Evolutionary conservation across 2,329 filamentous ascomycete genomes (phyloP).

Genomic region (Alternaria sp.): DNA sequence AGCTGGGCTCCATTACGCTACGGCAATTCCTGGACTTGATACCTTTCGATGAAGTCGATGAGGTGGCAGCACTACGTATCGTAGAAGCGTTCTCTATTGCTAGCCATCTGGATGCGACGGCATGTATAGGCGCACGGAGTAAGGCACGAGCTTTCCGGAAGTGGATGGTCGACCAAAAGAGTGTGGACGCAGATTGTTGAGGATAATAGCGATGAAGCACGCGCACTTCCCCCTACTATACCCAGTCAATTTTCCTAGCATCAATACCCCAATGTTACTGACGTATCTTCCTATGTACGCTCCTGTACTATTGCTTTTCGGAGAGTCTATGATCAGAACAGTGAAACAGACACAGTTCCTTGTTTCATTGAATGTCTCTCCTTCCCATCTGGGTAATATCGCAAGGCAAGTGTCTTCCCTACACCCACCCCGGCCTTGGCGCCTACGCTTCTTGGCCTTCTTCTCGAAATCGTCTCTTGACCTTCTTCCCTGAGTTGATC

Average conservation of each 20-base stretch:
- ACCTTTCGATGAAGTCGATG: conserved; percentile 18
- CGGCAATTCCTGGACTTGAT: conserved; percentile 28
- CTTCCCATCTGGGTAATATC: not conserved
- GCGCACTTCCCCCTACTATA: not conserved
- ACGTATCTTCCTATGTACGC: not conserved
- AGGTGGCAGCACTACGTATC: conserved; percentile 13
- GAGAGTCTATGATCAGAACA: not conserved
- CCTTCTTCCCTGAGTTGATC: not conserved
- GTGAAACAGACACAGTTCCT: not conserved
- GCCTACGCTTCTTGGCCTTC: not conserved
- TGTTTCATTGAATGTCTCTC: not conserved
- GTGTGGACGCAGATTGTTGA: not conserved
- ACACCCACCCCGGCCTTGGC: not conserved
- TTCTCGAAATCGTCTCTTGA: not conserved
- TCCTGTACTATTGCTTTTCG: not conserved
- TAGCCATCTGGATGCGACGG: conserved; percentile 23
- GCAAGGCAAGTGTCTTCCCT: not conserved
- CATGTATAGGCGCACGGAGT: conserved; percentile 1
- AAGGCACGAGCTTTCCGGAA: conserved; percentile 29
- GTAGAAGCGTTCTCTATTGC: conserved; percentile 34
- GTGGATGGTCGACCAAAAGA: conserved; percentile 20
- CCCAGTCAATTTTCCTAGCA: not conserved
- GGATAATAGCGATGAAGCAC: not conserved
- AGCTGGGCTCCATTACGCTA: conserved; percentile 32
- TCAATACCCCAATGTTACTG: not conserved